Evolutionary conservation across 148 eudicot genomes (phyloP).

Genomic region (Hydrangea macrophylla): DNA sequence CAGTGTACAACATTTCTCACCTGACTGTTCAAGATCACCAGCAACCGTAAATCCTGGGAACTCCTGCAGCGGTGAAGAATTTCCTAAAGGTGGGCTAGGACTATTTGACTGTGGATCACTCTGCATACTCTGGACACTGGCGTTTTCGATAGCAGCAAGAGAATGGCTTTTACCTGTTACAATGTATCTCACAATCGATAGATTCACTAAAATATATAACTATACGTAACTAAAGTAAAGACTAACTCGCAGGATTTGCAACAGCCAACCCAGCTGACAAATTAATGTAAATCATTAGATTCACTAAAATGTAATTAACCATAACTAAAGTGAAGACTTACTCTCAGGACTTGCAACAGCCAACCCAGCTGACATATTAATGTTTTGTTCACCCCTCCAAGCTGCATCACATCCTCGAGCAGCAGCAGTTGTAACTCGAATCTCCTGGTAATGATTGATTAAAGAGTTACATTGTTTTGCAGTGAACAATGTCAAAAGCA

Average conservation of each 20-base stretch:
- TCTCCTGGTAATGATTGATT: conserved; percentile 41
- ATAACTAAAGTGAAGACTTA: conserved; percentile 30
- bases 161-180: conserved; percentile 32
- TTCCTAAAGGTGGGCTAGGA: conserved; percentile 20
- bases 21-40: conserved; percentile 37
- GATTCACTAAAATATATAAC: conserved; percentile 10
- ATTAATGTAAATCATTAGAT: conserved; percentile 28
- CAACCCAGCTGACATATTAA: conserved; percentile 36
- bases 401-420: conserved; percentile 46
- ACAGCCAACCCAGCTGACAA: conserved; percentile 31
- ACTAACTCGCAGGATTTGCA: conserved; percentile 61
- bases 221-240: conserved; percentile 5
- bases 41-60: conserved; percentile 58
- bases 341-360: conserved; percentile 47
- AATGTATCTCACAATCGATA: not conserved
- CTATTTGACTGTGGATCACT: conserved; percentile 30
- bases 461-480: not conserved
- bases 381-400: conserved; percentile 43
- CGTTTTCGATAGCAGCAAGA: conserved; percentile 28
- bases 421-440: conserved; percentile 39
- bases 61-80: conserved; percentile 45
- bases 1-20: conserved; percentile 16
- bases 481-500: not conserved
- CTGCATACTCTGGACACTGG: conserved; percentile 21
- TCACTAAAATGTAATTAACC: conserved; percentile 10